Conservation (phyloP, 768 basidiomycete species). For the Collybiopsis luxurians region DNA sequence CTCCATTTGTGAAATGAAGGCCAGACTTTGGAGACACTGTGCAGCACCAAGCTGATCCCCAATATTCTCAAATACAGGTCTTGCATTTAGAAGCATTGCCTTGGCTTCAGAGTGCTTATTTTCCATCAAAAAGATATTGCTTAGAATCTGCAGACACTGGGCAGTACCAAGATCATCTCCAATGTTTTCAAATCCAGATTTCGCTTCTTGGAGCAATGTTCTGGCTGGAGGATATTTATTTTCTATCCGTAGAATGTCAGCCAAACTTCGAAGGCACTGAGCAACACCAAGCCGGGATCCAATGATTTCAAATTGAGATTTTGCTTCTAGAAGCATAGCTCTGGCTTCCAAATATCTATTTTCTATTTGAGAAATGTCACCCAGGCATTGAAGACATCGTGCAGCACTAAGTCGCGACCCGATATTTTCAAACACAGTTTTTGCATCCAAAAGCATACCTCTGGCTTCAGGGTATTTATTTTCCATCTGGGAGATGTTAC, state of each 20-base stretch:
- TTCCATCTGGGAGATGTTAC: neutral
- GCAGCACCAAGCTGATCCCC: too few species aligned
- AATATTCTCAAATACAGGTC: neutral
- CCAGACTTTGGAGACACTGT: too few species aligned
- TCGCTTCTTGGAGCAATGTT: constrained; percentile 2
- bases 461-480: too few species aligned
- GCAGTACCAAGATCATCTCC: neutral
- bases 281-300: neutral
- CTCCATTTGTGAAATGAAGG: too few species aligned
- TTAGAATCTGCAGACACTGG: constrained; percentile 8
- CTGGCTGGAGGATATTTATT: constrained; percentile 1
- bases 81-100: neutral
- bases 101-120: neutral
- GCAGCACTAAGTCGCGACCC: too few species aligned
- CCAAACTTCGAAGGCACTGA: constrained; percentile 5
- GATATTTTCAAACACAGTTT: too few species aligned
- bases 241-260: neutral
- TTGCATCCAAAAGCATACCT: too few species aligned
- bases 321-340: neutral
- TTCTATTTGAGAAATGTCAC: too few species aligned
- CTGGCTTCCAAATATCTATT: constrained; percentile 1
- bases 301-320: neutral
- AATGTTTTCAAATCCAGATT: neutral
- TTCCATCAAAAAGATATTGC: constrained; percentile 4
- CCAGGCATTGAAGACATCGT: too few species aligned